Base-by-base conservation (phyloP, 495 filamentous ascomycete species). In the Barbatosphaeria neglecta region DNA sequence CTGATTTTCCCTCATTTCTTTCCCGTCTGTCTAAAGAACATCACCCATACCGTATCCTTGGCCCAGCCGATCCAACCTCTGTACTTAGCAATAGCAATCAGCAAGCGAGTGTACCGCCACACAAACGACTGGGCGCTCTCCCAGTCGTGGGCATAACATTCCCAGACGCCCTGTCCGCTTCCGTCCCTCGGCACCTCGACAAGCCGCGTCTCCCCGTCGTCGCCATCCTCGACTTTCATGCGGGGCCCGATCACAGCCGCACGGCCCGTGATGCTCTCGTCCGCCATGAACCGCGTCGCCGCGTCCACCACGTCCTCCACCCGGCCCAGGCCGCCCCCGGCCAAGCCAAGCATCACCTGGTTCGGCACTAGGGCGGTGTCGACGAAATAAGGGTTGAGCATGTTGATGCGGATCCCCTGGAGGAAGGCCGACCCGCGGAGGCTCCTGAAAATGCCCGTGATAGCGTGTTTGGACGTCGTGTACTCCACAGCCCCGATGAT, bases 311-410 rank as follows among this genome's bases (percentile, higher is more conserved):
- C 64, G 23, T 83, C 77, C 38, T 76, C 73, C 6, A 73, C 46
- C 27, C 67, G 6, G 6, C 66, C 45, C 33, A 73, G 54, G 6
- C 52, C 77, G 1, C 43, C 20, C 5, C 39, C 39, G 19, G 39
- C 39, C 5, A 41, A 22, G 4, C 3, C 19, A 22, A 41, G 20
- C 20, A 41, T 23, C 39, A 41, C 39, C 6, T 9, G 20, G 19
- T 52, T 43, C 0, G 63, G 53, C 15, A 80, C 22, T 11, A 86
- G 61, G 2, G 77, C 75, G 10, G 82, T 85, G 43, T 82, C 73
- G 41, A 84, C 75, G 52, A 81, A 85, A 51, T 84, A 85, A 3
- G 82, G 82, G 46, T 63, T 69, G 13, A 86, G 45, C 37, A 81
- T 56, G 47, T 84, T 86, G 40, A 80, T 59, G 18, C 82, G 60